Percentiles rank a stretch among this genome's conserved stretches.
Evolutionary conservation across 1,284 basidiomycete species (phyloP).

Genomic region (Irpex rosettiformis): DNA sequence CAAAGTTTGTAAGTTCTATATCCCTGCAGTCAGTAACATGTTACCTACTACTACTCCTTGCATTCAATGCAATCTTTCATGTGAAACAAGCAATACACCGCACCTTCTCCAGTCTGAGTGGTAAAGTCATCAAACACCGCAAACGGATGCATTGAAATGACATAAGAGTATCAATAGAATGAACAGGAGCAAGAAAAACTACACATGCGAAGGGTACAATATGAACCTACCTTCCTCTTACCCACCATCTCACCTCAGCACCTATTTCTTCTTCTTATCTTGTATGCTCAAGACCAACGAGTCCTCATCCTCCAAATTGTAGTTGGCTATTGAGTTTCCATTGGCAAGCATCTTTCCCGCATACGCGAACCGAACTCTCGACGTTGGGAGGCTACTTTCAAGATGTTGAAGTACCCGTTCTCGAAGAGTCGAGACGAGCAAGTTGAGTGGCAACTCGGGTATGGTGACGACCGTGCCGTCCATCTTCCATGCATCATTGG

Average conservation of each 20-base stretch:
- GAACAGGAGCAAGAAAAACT: neutral
- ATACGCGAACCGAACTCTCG: slow-evolving; percentile 76
- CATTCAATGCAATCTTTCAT: too few species aligned
- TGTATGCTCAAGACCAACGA: slow-evolving; percentile 70
- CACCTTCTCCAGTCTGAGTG: too few species aligned
- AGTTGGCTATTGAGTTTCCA: slow-evolving; percentile 74
- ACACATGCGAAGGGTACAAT: neutral
- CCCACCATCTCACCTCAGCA: neutral
- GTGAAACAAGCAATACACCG: too few species aligned
- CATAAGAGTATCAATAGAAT: too few species aligned
- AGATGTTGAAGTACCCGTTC: slow-evolving; percentile 80
- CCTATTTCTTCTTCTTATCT: slow-evolving; percentile 69
- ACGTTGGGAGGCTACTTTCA: slow-evolving; percentile 73
- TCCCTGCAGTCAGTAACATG: too few species aligned
- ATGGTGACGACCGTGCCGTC: slow-evolving; percentile 77
- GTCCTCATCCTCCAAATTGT: slow-evolving; percentile 91
- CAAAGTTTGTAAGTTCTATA: too few species aligned
- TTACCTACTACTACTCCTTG: too few species aligned
- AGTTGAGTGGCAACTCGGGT: slow-evolving; percentile 75
- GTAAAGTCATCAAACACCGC: too few species aligned
- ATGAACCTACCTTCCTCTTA: too few species aligned
- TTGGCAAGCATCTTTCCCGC: slow-evolving; percentile 84
- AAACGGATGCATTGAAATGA: neutral
- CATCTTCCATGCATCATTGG: slow-evolving; percentile 89
- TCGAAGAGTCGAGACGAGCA: slow-evolving; percentile 82